Percentiles rank a stretch among this genome's conserved stretches.
Evolutionary conservation across 176 grass and related monocot genomes (phyloP).

Genomic region (Musa troglodytarum): DNA sequence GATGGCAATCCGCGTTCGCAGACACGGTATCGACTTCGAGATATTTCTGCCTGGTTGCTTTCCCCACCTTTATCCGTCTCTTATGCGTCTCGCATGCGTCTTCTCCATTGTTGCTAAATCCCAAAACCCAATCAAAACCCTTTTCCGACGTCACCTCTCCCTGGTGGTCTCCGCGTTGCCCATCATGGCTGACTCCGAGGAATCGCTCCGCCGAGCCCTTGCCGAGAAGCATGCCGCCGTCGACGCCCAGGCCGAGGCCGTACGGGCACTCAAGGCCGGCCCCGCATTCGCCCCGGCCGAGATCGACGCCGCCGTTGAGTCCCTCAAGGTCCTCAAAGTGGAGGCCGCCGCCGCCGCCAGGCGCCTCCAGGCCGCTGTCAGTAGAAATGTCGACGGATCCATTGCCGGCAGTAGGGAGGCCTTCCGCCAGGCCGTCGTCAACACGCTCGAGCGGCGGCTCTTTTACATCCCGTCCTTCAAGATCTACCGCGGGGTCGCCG

Average conservation of each 20-base stretch:
- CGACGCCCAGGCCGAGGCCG: conserved; percentile 25
- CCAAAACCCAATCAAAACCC: neutral
- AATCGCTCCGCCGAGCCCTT: conserved; percentile 40
- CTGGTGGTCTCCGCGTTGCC: neutral
- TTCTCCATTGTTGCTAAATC: too few species aligned
- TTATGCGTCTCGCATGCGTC: too few species aligned
- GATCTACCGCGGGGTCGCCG: too few species aligned
- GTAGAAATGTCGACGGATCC: conserved; percentile 19
- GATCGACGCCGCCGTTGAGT: conserved; percentile 40
- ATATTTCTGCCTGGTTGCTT: too few species aligned
- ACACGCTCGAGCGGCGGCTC: too few species aligned
- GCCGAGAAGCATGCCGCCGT: conserved; percentile 31
- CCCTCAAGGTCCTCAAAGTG: conserved; percentile 42
- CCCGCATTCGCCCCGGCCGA: conserved; percentile 19
- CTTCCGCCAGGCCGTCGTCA: conserved; percentile 6
- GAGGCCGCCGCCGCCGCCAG: conserved; percentile 13
- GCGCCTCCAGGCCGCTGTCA: neutral
- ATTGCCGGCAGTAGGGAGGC: conserved; percentile 33
- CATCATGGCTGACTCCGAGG: conserved; percentile 31
- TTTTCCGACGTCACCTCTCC: conserved; percentile 18
- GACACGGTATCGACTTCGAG: too few species aligned
- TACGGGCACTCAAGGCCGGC: conserved; percentile 38
- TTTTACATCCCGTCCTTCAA: too few species aligned
- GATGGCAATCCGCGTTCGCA: too few species aligned
- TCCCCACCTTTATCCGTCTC: too few species aligned